phyloP scores from a whole-genome alignment of 2,329 filamentous ascomycete species.

The Mariannaea elegans region DNA sequence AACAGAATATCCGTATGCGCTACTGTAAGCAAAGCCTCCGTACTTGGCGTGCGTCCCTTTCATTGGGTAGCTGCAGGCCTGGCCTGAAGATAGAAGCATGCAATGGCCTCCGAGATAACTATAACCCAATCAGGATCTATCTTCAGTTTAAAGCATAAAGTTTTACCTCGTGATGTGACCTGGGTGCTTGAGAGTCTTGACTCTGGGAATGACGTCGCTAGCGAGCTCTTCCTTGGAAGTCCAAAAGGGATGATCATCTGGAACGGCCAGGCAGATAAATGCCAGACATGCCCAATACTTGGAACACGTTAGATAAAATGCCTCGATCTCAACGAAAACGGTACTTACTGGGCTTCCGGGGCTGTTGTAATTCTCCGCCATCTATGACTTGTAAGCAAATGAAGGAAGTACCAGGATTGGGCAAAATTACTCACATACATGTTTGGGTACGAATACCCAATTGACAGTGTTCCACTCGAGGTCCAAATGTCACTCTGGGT shows the following conservation, averaged over 20 bases:
- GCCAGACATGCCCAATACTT: conserved; percentile 83
- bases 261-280: conserved; percentile 77
- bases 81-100: conserved; percentile 78
- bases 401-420: conserved; percentile 5
- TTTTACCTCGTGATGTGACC: conserved; percentile 72
- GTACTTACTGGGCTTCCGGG: conserved; percentile 67
- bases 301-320: conserved; percentile 36
- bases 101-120: conserved; percentile 77
- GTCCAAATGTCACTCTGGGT: conserved; percentile 79
- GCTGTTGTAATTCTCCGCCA: conserved; percentile 86
- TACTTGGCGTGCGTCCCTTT: conserved; percentile 86
- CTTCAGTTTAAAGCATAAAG: neutral
- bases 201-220: conserved; percentile 62
- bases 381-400: conserved; percentile 49
- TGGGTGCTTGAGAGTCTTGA: conserved; percentile 71
- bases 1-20: conserved; percentile 79
- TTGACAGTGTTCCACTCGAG: conserved; percentile 75
- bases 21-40: conserved; percentile 80
- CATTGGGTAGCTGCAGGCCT: conserved; percentile 84
- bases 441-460: conserved; percentile 82
- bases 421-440: conserved; percentile 66
- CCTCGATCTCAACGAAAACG: neutral
- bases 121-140: neutral
- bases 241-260: conserved; percentile 79
- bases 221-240: conserved; percentile 71